Evolutionary conservation across 768 basidiomycete species (phyloP).

Genomic region (Holtermannia corniformis): DNA sequence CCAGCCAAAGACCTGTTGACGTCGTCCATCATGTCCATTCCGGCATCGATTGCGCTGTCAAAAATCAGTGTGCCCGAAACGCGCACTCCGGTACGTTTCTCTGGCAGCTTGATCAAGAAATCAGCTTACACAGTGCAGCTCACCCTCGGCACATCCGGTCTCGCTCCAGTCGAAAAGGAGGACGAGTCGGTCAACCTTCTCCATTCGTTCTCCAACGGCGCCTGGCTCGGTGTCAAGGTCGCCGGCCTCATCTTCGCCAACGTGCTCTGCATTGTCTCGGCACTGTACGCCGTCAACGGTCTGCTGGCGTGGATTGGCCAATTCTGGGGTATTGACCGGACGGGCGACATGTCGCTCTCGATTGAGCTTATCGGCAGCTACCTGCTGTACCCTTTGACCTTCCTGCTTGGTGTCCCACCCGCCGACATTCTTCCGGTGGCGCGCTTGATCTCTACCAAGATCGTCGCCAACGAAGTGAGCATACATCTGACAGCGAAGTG

Average conservation of each 20-base stretch:
- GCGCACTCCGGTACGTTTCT: constrained; percentile 58
- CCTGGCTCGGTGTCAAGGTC: constrained; percentile 71
- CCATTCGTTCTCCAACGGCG: constrained; percentile 80
- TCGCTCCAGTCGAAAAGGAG: constrained; percentile 42
- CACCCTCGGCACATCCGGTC: constrained; percentile 6
- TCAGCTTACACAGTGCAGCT: constrained; percentile 68
- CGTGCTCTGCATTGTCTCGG: constrained; percentile 72
- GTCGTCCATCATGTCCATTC: constrained; percentile 85
- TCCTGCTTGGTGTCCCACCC: constrained; percentile 57
- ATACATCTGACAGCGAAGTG: not conserved
- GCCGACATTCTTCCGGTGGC: constrained; percentile 72
- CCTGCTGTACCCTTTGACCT: constrained; percentile 71
- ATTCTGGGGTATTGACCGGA: constrained; percentile 67
- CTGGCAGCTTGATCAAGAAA: constrained; percentile 60
- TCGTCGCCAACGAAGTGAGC: constrained; percentile 48
- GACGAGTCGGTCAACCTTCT: constrained; percentile 65
- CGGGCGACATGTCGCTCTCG: constrained; percentile 47
- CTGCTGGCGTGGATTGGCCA: constrained; percentile 79
- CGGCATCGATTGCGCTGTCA: constrained; percentile 83
- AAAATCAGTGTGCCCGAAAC: constrained; percentile 77
- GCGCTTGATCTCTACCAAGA: constrained; percentile 72
- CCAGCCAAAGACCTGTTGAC: constrained; percentile 47
- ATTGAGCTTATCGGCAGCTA: constrained; percentile 78
- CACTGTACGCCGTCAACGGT: constrained; percentile 72
- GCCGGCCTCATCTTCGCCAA: constrained; percentile 76